Conservation (phyloP, 306 rosid genomes). For the Chamaecrista fasciculata region DNA sequence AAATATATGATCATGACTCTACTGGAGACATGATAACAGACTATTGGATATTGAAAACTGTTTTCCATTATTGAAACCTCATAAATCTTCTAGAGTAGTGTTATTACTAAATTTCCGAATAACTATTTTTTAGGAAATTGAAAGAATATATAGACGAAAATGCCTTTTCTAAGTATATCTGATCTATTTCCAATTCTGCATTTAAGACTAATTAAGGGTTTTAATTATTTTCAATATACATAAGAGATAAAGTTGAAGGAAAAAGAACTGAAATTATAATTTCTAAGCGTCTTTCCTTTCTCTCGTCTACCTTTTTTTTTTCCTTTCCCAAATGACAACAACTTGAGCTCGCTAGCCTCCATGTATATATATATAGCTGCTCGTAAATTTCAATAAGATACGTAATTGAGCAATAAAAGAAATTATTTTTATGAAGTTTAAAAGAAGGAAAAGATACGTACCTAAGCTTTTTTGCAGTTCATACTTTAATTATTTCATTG, state of each 20-base stretch:
- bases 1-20: neutral
- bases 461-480: neutral
- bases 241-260: too few species aligned
- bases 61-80: neutral
- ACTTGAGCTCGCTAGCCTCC: conserved; percentile 1
- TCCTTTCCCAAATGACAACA: neutral
- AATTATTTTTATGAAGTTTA: neutral
- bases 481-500: neutral
- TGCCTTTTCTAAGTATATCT: neutral
- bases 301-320: too few species aligned
- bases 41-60: neutral
- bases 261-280: too few species aligned
- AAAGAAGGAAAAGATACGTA: neutral
- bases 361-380: neutral
- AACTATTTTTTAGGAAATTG: neutral
- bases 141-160: neutral
- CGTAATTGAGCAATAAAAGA: conserved; percentile 14
- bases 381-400: neutral
- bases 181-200: too few species aligned
- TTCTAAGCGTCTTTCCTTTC: too few species aligned
- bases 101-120: neutral
- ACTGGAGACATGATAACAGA: neutral
- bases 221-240: too few species aligned
- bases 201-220: too few species aligned
- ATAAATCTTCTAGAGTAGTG: neutral